These are phyloP conservation scores for Pezicula neosporulosa DNA, from an alignment of 2,329 filamentous ascomycete genomes.

Conservation along the genomic window DNA sequence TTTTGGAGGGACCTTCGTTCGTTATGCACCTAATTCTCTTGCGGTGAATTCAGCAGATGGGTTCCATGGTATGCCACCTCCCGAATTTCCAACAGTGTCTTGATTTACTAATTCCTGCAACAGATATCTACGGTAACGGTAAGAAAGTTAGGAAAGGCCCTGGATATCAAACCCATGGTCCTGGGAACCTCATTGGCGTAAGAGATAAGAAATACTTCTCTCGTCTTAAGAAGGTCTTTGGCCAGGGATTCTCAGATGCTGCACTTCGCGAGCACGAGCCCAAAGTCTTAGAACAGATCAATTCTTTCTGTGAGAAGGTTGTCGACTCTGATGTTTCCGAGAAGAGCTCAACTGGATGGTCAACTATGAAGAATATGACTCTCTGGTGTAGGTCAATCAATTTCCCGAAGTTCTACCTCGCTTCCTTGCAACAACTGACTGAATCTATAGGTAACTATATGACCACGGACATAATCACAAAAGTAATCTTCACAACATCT, in stretches of 20 bases:
- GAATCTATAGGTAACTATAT: constrained; percentile 14
- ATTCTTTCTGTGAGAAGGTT: constrained; percentile 8
- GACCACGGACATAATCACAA: constrained; percentile 21
- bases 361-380: constrained; percentile 8
- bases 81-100: neutral
- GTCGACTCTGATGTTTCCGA: constrained; percentile 2
- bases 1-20: constrained; percentile 36
- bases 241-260: constrained; percentile 22
- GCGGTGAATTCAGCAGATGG: constrained; percentile 7
- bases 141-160: constrained; percentile 61
- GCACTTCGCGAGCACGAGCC: constrained; percentile 11
- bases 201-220: constrained; percentile 65
- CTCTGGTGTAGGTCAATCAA: constrained; percentile 6
- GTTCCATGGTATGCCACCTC: constrained; percentile 7
- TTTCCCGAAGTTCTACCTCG: neutral
- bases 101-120: constrained; percentile 15
- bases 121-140: constrained; percentile 60
- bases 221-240: constrained; percentile 40
- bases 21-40: constrained; percentile 19
- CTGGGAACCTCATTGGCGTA: constrained; percentile 63
- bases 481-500: constrained; percentile 16
- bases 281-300: constrained; percentile 3
- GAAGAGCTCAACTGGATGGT: constrained; percentile 1
- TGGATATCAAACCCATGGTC: constrained; percentile 51
- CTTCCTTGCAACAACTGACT: neutral